These are phyloP conservation scores for Penicillium herquei DNA, from an alignment of 495 filamentous ascomycete genomes.

Conservation along the genomic window DNA sequence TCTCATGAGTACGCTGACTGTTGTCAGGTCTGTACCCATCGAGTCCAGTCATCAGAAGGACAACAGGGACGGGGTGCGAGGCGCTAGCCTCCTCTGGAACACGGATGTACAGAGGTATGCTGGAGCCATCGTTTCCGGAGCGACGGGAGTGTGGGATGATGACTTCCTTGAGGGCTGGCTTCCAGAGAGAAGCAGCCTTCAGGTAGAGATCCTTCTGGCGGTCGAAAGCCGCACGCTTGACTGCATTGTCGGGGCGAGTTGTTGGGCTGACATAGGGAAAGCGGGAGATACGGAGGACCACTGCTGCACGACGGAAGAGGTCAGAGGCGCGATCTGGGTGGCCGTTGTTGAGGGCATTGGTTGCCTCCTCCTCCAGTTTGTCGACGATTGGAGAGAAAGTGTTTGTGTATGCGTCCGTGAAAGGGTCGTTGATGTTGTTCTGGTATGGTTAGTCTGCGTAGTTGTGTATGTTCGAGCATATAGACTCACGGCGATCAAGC, in stretches of 20 bases:
- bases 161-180: slow-evolving; percentile 55
- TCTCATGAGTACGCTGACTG: slow-evolving; percentile 67
- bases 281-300: slow-evolving; percentile 70
- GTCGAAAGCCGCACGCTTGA: slow-evolving; percentile 64
- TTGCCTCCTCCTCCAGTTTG: slow-evolving; percentile 49
- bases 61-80: slow-evolving; percentile 50
- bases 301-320: slow-evolving; percentile 68
- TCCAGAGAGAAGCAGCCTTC: slow-evolving; percentile 57
- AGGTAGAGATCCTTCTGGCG: slow-evolving; percentile 64
- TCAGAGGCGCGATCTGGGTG: slow-evolving; percentile 52
- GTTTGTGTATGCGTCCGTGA: slow-evolving; percentile 60
- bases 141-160: slow-evolving; percentile 57
- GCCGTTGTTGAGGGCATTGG: slow-evolving; percentile 40
- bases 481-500: slow-evolving; percentile 54
- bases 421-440: slow-evolving; percentile 62
- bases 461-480: not conserved
- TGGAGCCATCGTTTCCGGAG: slow-evolving; percentile 46
- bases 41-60: slow-evolving; percentile 72
- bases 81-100: slow-evolving; percentile 45
- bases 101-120: slow-evolving; percentile 65
- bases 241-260: slow-evolving; percentile 31
- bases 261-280: slow-evolving; percentile 64
- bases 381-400: slow-evolving; percentile 60
- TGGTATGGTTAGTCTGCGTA: slow-evolving; percentile 16
- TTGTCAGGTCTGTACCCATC: slow-evolving; percentile 81